Conservation (phyloP, 805 yeast species). For the Lipomyces oligophaga region DNA sequence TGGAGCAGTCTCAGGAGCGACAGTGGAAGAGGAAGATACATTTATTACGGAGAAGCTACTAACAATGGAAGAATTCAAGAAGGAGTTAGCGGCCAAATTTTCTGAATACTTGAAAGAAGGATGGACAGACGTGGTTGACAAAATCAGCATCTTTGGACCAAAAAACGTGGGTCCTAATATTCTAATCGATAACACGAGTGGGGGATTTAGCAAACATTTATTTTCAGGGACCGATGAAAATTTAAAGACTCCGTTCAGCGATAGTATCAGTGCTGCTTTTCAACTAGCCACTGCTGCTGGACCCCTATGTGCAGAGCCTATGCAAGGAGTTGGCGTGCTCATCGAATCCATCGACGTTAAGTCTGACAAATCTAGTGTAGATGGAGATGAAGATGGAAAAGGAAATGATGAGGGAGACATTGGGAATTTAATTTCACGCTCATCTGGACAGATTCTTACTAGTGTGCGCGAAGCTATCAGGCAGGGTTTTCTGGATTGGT, state of each 20-base stretch:
- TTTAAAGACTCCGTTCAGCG: constrained; percentile 31
- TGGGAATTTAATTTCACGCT: constrained; percentile 41
- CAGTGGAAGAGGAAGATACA: constrained; percentile 30
- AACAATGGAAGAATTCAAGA: constrained; percentile 37
- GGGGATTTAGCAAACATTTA: constrained; percentile 9
- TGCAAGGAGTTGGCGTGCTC: constrained; percentile 71
- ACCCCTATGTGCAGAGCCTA: constrained; percentile 81
- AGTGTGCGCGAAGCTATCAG: constrained; percentile 71
- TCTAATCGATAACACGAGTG: constrained; percentile 50
- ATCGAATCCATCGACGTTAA: constrained; percentile 41
- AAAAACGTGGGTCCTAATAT: constrained; percentile 72
- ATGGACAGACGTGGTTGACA: constrained; percentile 28
- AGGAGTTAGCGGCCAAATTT: constrained; percentile 37
- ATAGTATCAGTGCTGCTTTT: constrained; percentile 74
- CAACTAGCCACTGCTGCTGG: constrained; percentile 80
- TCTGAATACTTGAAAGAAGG: constrained; percentile 34
- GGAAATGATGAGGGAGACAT: constrained; percentile 11
- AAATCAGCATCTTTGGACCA: constrained; percentile 69
- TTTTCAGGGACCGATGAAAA: constrained; percentile 7
- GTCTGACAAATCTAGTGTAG: constrained; percentile 1
- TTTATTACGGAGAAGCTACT: constrained; percentile 30
- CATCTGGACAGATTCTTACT: constrained; percentile 71
- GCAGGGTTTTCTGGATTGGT: constrained; percentile 66
- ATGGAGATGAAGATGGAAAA: constrained; percentile 27
- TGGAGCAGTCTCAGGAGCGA: constrained; percentile 28